A percentile compares a stretch with the other conserved stretches of the same genome.
These are phyloP conservation scores for Brassica rapa DNA, from an alignment of 345 rosid genomes.

Conservation along the genomic window DNA sequence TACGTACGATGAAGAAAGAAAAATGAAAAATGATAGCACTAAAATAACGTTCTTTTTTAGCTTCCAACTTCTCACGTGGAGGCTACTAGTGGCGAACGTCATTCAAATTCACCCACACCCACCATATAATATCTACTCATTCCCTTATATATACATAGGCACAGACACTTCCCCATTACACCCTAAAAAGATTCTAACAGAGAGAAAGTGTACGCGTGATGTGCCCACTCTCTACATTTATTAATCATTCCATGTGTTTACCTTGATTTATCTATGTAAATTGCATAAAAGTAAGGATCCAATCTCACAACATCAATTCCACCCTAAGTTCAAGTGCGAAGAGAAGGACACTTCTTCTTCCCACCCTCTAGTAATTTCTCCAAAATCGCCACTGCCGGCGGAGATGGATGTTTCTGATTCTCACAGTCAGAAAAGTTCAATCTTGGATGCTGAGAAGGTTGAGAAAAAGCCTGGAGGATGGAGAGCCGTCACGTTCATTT, in stretches of 20 bases:
- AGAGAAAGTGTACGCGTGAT: slow-evolving; percentile 12
- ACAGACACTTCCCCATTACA: slow-evolving; percentile 12
- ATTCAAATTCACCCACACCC: slow-evolving; percentile 28
- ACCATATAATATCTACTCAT: slow-evolving; percentile 30
- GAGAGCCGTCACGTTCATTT: slow-evolving; percentile 71
- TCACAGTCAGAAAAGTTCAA: slow-evolving; percentile 3
- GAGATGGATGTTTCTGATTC: slow-evolving; percentile 26
- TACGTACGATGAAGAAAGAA: not conserved
- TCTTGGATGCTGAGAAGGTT: slow-evolving; percentile 12
- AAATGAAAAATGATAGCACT: not conserved
- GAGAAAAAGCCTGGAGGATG: slow-evolving; percentile 73
- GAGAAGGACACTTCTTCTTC: slow-evolving; percentile 14
- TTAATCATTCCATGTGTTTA: slow-evolving; percentile 25
- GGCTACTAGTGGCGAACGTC: slow-evolving; percentile 28
- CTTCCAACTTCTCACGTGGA: slow-evolving; percentile 35
- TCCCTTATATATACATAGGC: slow-evolving; percentile 28
- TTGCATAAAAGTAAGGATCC: slow-evolving; percentile 12
- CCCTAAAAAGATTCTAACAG: not conserved
- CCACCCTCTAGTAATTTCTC: slow-evolving; percentile 23
- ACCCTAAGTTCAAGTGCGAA: slow-evolving; percentile 19
- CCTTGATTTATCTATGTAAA: slow-evolving; percentile 13
- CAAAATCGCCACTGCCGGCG: slow-evolving; percentile 4
- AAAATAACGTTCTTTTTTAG: not conserved
- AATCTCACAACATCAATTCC: slow-evolving; percentile 8
- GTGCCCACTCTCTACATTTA: slow-evolving; percentile 23